A percentile compares a stretch with the other conserved stretches of the same genome.
These are phyloP conservation scores for Fraxinus paxiana DNA, from an alignment of 305 asterid species.

Conservation along the genomic window DNA sequence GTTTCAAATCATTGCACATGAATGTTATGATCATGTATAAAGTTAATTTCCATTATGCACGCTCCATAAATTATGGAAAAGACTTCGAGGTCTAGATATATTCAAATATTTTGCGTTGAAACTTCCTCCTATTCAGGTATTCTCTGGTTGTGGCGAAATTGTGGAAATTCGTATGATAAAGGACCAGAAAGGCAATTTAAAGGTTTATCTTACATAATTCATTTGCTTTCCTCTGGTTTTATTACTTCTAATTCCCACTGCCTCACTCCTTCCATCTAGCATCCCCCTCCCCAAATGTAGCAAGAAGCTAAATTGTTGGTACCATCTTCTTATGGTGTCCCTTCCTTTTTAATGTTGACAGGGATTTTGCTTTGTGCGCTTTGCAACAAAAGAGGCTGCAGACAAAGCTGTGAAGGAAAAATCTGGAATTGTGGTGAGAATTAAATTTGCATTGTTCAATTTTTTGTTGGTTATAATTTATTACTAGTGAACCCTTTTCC, in stretches of 20 bases:
- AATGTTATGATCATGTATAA: neutral
- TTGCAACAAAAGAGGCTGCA: conserved; percentile 75
- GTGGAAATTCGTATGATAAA: conserved; percentile 60
- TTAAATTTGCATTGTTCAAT: neutral
- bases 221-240: conserved; percentile 14
- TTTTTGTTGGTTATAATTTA: neutral
- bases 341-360: conserved; percentile 31
- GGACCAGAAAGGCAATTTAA: conserved; percentile 55
- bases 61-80: conserved; percentile 15
- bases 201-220: conserved; percentile 44
- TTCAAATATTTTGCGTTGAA: neutral
- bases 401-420: conserved; percentile 74
- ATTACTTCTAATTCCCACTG: conserved; percentile 12
- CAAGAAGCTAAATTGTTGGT: conserved; percentile 16
- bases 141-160: conserved; percentile 72
- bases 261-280: neutral
- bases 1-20: neutral
- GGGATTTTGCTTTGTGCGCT: conserved; percentile 90
- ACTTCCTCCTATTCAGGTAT: conserved; percentile 46
- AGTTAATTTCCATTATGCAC: neutral
- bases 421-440: conserved; percentile 63
- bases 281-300: neutral
- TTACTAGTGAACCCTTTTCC: conserved; percentile 1
- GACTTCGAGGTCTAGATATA: neutral
- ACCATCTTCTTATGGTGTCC: conserved; percentile 18